Evolutionary conservation across 2,329 filamentous ascomycete genomes (phyloP), one percentile per base, ranked within the genome.

Genomic region (Paracamarosporium sp.): DNA sequence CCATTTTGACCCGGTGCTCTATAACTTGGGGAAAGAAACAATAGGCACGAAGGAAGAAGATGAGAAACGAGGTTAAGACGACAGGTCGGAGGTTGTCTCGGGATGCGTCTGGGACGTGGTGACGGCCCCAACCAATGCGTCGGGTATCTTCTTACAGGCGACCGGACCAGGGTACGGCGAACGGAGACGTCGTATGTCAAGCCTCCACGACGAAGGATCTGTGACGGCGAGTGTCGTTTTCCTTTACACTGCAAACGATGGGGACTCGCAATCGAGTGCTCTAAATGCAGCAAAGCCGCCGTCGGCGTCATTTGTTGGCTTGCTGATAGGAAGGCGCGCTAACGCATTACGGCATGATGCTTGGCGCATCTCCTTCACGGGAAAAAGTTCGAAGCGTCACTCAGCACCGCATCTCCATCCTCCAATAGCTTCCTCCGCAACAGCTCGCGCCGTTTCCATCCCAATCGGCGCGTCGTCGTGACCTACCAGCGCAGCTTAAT

Each of bases 1-100:
- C 86, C 86, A 88, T 88, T 54, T 50, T 66, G 61, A 53, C 50
- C 27, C 59, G 60, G 57, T 50, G 56, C 22, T 24, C 55, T 57
- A 41, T 50, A 24, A n/a, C 25, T 25, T 24, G 46, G 48, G 45
- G 50, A 47, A 55, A 53, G 36, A 46, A 53, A 38, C 36, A 35
- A 52, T 51, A 22, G 27, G 43, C 24, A 47, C 8, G 54, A 45
- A 45, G 47, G 27, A 55, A 55, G 28, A 53, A 45, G 47, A 52
- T 56, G 48, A 12, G 22, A n/a, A 35, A 50, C n/a, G n/a, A n/a
- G n/a, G n/a, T n/a, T 33, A 33, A 4, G 31, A 50, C 53, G 30
- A 44, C 54, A 54, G 45, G 48, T 38, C 38, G 47, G 48, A 48
- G 46, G 40, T 27, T 45, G 45, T 40, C 48, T 53, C 28, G 41